These are phyloP conservation scores for Rhamnella rubrinervis DNA, from an alignment of 331 rosid species.

Conservation along the genomic window DNA sequence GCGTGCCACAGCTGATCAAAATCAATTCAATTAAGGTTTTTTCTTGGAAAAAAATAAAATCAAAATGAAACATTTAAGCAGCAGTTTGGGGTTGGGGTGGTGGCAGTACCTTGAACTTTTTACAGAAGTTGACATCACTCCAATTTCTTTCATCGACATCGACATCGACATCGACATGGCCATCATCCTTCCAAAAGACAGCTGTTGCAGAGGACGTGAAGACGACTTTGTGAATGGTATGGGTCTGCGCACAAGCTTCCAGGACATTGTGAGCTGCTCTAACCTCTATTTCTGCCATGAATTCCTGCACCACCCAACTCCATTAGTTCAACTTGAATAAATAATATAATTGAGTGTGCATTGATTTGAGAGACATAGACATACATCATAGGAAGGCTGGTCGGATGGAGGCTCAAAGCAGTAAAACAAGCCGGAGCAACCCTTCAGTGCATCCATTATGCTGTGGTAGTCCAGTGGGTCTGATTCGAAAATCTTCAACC, in stretches of 20 bases:
- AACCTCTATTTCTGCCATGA: conserved; percentile 37
- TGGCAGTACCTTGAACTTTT: conserved; percentile 26
- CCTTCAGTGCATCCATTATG: conserved; percentile 28
- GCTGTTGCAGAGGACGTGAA: conserved; percentile 39
- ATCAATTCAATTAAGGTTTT: neutral
- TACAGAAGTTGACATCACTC: conserved; percentile 37
- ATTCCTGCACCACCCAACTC: conserved; percentile 30
- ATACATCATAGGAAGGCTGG: conserved; percentile 39
- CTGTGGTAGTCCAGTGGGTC: conserved; percentile 39
- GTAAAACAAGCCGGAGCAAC: conserved; percentile 36
- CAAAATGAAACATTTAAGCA: too few species aligned
- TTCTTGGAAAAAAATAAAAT: too few species aligned
- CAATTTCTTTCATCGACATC: conserved; percentile 32
- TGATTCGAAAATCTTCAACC: conserved; percentile 23
- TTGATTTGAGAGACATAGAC: neutral
- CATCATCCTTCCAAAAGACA: conserved; percentile 32
- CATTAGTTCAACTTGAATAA: neutral
- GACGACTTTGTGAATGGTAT: conserved; percentile 30
- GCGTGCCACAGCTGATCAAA: conserved; percentile 41
- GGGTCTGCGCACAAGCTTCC: conserved; percentile 44
- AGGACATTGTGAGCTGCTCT: conserved; percentile 47
- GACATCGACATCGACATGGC: conserved; percentile 9
- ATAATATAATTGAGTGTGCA: neutral
- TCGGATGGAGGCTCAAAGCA: conserved; percentile 36
- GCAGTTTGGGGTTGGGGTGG: neutral